Evolutionary conservation across 2,329 filamentous ascomycete genomes (phyloP).

Genomic region (Pseudofabraea citricarpa): DNA sequence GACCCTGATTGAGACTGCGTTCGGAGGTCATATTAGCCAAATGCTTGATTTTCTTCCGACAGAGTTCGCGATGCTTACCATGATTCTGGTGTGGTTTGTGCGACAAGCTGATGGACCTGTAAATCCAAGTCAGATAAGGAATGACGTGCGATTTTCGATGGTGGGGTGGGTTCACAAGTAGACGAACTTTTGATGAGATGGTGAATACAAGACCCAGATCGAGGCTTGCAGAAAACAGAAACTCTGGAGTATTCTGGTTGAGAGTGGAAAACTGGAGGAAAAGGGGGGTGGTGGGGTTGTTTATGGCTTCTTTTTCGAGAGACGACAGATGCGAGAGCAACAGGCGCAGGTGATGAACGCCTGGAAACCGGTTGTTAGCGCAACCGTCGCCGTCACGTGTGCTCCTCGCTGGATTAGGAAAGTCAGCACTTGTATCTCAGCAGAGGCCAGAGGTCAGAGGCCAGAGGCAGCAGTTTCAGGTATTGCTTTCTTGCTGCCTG

Average conservation of each 20-base stretch:
- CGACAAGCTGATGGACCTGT: conserved; percentile 1
- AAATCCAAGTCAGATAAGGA: not conserved
- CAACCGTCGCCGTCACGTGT: too few species aligned
- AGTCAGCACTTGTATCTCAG: too few species aligned
- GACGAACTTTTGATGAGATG: not conserved
- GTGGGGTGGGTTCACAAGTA: not conserved
- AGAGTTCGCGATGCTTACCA: conserved; percentile 13
- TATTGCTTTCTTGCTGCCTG: too few species aligned
- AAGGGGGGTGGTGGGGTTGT: conserved; percentile 1
- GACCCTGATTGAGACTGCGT: conserved; percentile 65
- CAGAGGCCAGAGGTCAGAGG: too few species aligned
- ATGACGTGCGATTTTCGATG: not conserved
- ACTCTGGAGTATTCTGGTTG: too few species aligned
- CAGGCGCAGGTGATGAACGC: too few species aligned
- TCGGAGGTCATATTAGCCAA: conserved; percentile 13
- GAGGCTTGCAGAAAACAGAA: too few species aligned
- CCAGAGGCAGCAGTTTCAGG: too few species aligned
- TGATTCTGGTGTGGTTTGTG: conserved; percentile 7
- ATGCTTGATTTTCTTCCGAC: not conserved
- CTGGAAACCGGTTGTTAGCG: too few species aligned
- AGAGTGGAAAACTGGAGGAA: not conserved
- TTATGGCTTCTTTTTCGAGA: conserved; percentile 1
- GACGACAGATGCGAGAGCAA: too few species aligned
- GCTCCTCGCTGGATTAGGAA: too few species aligned
- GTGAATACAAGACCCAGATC: too few species aligned